phyloP scores from a whole-genome alignment of 2,329 filamentous ascomycete genomes.

The Polychaeton citri region DNA sequence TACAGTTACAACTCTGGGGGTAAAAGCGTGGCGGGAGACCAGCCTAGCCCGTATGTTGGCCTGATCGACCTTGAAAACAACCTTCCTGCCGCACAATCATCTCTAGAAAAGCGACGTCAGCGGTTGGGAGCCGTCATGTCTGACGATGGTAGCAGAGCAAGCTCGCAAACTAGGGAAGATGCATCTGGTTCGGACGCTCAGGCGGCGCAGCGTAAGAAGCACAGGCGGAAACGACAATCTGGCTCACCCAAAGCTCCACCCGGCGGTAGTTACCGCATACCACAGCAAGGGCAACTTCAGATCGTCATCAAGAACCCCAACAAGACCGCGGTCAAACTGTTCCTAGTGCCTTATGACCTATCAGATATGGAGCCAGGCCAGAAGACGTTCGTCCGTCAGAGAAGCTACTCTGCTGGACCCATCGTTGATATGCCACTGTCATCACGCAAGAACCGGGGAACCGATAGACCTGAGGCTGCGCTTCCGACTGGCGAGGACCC shows the following conservation, averaged over 20 bases:
- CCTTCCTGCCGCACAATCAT: slow-evolving; percentile 31
- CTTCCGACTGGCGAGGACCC: slow-evolving; percentile 36
- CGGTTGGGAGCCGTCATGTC: slow-evolving; percentile 11
- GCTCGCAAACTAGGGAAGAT: slow-evolving; percentile 13
- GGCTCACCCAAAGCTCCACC: slow-evolving; percentile 53
- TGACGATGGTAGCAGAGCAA: slow-evolving; percentile 16
- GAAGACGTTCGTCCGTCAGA: slow-evolving; percentile 91
- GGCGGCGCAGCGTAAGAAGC: slow-evolving; percentile 12
- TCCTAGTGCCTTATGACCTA: slow-evolving; percentile 85
- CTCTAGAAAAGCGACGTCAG: slow-evolving; percentile 19
- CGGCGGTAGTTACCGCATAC: slow-evolving; percentile 85
- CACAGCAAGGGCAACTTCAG: slow-evolving; percentile 84
- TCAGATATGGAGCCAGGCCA: slow-evolving; percentile 84
- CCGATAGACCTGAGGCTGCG: slow-evolving; percentile 40
- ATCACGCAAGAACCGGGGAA: slow-evolving; percentile 33
- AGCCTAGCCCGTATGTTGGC: slow-evolving; percentile 90
- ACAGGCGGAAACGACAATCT: slow-evolving; percentile 47
- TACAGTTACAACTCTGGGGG: slow-evolving; percentile 73
- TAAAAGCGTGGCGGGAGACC: slow-evolving; percentile 57
- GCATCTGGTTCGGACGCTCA: slow-evolving; percentile 12
- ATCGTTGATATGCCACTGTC: slow-evolving; percentile 58
- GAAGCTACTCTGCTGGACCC: slow-evolving; percentile 78
- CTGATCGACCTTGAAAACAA: slow-evolving; percentile 81
- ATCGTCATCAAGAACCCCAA: slow-evolving; percentile 98
- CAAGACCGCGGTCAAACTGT: slow-evolving; percentile 94